Evolutionary conservation across 768 basidiomycete genomes (phyloP), one percentile per base, ranked within the genome.

Genomic region (Phanerodontia chrysosporium): DNA sequence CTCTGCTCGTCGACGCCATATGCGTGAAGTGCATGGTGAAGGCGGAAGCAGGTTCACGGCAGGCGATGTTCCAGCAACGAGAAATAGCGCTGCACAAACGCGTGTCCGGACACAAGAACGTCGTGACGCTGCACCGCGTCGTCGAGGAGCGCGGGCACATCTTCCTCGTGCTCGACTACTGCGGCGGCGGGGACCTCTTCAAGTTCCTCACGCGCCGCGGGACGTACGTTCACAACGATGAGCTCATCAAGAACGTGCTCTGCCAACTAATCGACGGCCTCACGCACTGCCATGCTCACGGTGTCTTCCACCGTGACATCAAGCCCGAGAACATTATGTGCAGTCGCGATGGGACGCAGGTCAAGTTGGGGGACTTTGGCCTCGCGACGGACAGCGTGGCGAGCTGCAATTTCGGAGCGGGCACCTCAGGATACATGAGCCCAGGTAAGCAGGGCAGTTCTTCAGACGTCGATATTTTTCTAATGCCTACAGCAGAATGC

Each of bases 91-190:
- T 82, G 48, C 85, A 87, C 65, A 71, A 73, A 42, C 58, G 76
- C 55, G 83, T 86, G 51, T 75, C 79, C 51, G 71, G 73, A 9
- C 85, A 84, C 58, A 75, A 79, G 6, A 81, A 82, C 60, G 80
- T 95, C 67, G 79, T 93, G 54, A 84, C 85, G 4, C 75, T 92
- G 49, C 83, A 87, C 69, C 76, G 45, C 24, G 45, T 54, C 32
- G 21, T 62, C 29, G 59, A 60, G 59, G 85, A 88, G 59, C 77
- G 78, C 29, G 70, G 75, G 27, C 85, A 78, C 67, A 70, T 90
- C 65, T 92, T 85, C 73, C 79, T 93, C 61, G 79, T 87, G 32
- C 73, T 85, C 62, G 82, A 85, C 55, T 70, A 53, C 51, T 59
- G 66, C 58, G 30, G 45, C 3, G 65, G 62, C 51, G 81, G 80